These are phyloP conservation scores for Naganishia friedmannii DNA, from an alignment of 768 basidiomycete species.

Conservation along the genomic window DNA sequence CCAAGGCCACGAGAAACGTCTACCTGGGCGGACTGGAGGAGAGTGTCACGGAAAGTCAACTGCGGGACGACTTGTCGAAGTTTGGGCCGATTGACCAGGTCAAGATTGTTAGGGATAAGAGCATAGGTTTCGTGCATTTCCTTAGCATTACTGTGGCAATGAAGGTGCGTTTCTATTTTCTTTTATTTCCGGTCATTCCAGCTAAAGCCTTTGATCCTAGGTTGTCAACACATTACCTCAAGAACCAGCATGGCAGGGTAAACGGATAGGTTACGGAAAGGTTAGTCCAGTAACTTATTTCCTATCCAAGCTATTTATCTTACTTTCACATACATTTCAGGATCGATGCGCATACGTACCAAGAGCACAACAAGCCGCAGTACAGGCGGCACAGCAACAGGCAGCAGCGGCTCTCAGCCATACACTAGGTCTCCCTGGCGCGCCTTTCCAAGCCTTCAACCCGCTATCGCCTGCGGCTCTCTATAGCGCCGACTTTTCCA, in stretches of 20 bases:
- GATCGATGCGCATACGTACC: conserved; percentile 98
- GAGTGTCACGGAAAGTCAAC: conserved; percentile 80
- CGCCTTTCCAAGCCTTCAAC: conserved; percentile 48
- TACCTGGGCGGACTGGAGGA: conserved; percentile 93
- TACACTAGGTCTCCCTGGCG: conserved; percentile 47
- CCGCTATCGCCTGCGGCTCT: conserved; percentile 36
- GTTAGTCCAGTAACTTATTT: conserved; percentile 22
- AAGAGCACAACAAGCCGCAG: conserved; percentile 72
- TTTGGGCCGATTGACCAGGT: conserved; percentile 98
- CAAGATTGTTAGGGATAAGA: conserved; percentile 98
- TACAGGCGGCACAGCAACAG: conserved; percentile 56
- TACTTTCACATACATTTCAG: conserved; percentile 16
- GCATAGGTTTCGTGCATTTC: conserved; percentile 98
- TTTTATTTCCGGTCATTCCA: conserved; percentile 9
- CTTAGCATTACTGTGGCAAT: conserved; percentile 89
- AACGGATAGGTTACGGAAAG: conserved; percentile 96
- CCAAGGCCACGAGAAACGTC: conserved; percentile 91
- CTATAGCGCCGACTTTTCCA: conserved; percentile 38
- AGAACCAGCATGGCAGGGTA: conserved; percentile 90
- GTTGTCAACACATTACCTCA: conserved; percentile 89
- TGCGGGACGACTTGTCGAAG: conserved; percentile 83
- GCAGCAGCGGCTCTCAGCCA: conserved; percentile 51
- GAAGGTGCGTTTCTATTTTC: conserved; percentile 62
- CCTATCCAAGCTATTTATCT: neutral
- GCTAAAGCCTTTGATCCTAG: conserved; percentile 53